A percentile compares a stretch with the other conserved stretches of the same genome.
phyloP scores from a whole-genome alignment of 805 yeast species.

The Danielia oregonensis region DNA sequence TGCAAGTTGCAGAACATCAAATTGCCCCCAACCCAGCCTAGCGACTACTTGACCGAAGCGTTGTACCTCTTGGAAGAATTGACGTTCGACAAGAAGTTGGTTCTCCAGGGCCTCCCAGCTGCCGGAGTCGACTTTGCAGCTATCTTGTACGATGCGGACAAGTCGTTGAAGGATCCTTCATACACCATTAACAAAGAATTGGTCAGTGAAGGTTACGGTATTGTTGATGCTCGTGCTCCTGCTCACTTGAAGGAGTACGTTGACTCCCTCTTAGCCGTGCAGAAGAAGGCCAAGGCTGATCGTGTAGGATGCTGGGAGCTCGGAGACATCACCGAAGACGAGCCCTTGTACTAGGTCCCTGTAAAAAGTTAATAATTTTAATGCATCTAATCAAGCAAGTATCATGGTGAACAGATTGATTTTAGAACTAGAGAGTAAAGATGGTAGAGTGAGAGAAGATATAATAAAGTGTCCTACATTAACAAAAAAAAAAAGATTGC shows the following conservation, averaged over 20 bases:
- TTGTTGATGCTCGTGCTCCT: constrained; percentile 39
- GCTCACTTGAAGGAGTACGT: constrained; percentile 34
- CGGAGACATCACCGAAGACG: constrained; percentile 67
- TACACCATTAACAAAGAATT: constrained; percentile 60
- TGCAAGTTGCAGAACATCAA: constrained; percentile 49
- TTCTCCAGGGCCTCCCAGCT: constrained; percentile 47
- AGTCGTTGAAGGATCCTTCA: constrained; percentile 48
- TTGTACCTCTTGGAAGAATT: constrained; percentile 51
- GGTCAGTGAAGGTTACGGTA: constrained; percentile 57
- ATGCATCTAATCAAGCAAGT: no score
- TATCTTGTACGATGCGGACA: constrained; percentile 53
- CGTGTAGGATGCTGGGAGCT: constrained; percentile 72
- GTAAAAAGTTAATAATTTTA: no score
- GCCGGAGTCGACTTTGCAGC: constrained; percentile 46
- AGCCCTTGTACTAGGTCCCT: no score
- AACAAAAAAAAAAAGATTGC: no score
- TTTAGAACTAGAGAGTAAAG: no score
- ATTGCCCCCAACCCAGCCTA: constrained; percentile 54
- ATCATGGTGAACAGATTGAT: no score
- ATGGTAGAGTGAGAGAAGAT: no score
- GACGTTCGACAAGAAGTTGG: constrained; percentile 49
- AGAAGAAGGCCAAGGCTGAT: constrained; percentile 44
- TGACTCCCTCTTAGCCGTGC: constrained; percentile 36
- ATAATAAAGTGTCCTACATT: no score
- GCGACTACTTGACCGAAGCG: constrained; percentile 54